A percentile compares a stretch with the other conserved stretches of the same genome.
Evolutionary conservation across 2,329 filamentous ascomycete species (phyloP).

Genomic region (Penicillium sp.): DNA sequence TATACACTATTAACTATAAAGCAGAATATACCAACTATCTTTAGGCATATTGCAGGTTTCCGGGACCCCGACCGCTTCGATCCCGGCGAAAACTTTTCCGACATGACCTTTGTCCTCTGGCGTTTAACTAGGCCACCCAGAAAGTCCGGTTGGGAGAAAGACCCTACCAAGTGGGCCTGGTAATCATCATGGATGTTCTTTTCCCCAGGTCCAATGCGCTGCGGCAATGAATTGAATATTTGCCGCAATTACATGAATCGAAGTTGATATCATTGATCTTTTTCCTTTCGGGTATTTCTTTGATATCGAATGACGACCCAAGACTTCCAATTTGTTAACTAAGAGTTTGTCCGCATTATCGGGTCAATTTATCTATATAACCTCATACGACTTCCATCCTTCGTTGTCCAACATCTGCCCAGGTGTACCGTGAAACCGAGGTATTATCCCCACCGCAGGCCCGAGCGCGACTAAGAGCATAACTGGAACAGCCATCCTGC

Average conservation of each 20-base stretch:
- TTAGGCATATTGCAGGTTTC: conserved; percentile 1
- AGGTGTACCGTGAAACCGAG: not conserved
- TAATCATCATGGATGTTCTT: not conserved
- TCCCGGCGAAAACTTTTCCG: not conserved
- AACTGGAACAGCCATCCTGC: not conserved
- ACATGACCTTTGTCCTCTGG: not conserved
- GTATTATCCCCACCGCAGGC: not conserved
- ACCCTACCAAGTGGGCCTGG: not conserved
- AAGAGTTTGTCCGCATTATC: too few species aligned
- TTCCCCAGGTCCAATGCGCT: too few species aligned
- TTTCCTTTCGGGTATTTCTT: too few species aligned
- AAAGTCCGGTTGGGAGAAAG: not conserved
- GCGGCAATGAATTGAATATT: too few species aligned
- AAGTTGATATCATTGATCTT: too few species aligned
- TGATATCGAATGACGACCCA: too few species aligned
- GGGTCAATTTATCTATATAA: not conserved
- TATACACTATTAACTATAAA: not conserved
- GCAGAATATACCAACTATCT: not conserved
- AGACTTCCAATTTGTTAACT: too few species aligned
- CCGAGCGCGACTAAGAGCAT: not conserved
- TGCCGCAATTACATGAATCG: too few species aligned
- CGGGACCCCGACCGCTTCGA: not conserved
- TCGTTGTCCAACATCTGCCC: not conserved
- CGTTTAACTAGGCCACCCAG: not conserved
- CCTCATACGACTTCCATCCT: not conserved